These are phyloP conservation scores for Hypoxylon sp. DNA, from an alignment of 2,329 filamentous ascomycete species.

Conservation along the genomic window DNA sequence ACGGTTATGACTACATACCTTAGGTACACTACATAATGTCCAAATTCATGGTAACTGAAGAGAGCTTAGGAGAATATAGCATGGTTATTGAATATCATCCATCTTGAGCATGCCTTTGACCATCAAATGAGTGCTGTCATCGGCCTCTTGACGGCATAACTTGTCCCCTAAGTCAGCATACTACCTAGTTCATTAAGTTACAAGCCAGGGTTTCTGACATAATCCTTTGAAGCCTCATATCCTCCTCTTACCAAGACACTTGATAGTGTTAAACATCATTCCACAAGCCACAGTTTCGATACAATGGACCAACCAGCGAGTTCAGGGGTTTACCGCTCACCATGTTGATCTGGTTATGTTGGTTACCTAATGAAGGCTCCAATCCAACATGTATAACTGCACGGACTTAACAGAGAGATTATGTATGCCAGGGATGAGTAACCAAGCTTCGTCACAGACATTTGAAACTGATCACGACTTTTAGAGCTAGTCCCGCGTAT, in stretches of 20 bases:
- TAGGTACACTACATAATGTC: conserved; percentile 9
- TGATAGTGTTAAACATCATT: not conserved
- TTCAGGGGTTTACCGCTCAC: not conserved
- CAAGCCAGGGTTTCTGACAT: conserved; percentile 2
- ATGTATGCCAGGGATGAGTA: conserved; percentile 6
- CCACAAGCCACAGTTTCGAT: conserved; percentile 1
- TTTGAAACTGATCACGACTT: conserved; percentile 26
- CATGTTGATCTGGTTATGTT: conserved; percentile 1
- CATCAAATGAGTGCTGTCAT: not conserved
- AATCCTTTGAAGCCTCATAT: conserved; percentile 15
- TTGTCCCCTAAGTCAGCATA: conserved; percentile 7
- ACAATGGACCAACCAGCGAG: not conserved
- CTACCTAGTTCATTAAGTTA: conserved; percentile 2
- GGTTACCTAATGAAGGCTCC: not conserved
- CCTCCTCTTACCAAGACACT: not conserved
- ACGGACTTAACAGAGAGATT: conserved; percentile 16
- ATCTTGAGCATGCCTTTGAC: not conserved
- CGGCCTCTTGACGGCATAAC: conserved; percentile 3
- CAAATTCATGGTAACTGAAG: not conserved
- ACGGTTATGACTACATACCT: conserved; percentile 10
- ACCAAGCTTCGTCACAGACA: conserved; percentile 3
- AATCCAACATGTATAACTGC: not conserved
- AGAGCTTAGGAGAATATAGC: conserved; percentile 1
- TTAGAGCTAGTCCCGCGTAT: conserved; percentile 14
- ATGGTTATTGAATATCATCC: not conserved